phyloP scores from a whole-genome alignment of 129 eudicot genomes.

The Ambrosia artemisiifolia region DNA sequence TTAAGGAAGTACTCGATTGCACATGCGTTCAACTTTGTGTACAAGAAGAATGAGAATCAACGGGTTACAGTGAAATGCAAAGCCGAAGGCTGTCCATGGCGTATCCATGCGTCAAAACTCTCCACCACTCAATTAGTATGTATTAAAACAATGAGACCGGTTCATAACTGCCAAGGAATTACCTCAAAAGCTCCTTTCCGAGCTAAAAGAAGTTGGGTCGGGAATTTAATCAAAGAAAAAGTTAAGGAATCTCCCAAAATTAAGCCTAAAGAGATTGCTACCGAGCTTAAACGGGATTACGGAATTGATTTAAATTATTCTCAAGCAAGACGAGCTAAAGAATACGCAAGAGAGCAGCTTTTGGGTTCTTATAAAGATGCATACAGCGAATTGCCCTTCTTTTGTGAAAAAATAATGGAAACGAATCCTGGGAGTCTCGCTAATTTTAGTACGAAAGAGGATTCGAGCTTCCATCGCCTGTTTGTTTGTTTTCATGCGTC shows the following conservation, averaged over 20 bases:
- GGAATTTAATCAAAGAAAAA: slow-evolving; percentile 50
- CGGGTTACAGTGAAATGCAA: slow-evolving; percentile 50
- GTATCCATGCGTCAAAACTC: slow-evolving; percentile 48
- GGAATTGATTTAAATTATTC: slow-evolving; percentile 55
- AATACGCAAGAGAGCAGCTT: slow-evolving; percentile 46
- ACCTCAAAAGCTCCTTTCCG: slow-evolving; percentile 43
- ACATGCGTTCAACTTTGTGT: slow-evolving; percentile 44
- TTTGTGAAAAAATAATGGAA: slow-evolving; percentile 54
- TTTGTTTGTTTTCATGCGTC: slow-evolving; percentile 57
- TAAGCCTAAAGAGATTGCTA: slow-evolving; percentile 53
- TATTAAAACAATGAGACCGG: slow-evolving; percentile 41
- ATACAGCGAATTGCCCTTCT: slow-evolving; percentile 42
- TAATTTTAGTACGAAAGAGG: slow-evolving; percentile 55
- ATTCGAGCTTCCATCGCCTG: slow-evolving; percentile 56
- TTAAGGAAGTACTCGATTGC: slow-evolving; percentile 46
- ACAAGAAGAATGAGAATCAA: slow-evolving; percentile 50
- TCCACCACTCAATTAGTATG: slow-evolving; percentile 48
- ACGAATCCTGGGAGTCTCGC: slow-evolving; percentile 57
- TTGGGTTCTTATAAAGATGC: slow-evolving; percentile 54
- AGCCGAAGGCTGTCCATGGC: slow-evolving; percentile 54
- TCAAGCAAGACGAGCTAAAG: slow-evolving; percentile 50
- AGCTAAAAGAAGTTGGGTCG: slow-evolving; percentile 49
- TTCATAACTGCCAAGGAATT: slow-evolving; percentile 50
- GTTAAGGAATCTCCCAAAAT: slow-evolving; percentile 46
- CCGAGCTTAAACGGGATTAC: slow-evolving; percentile 45